These are phyloP conservation scores for Microdochium bolleyi DNA, from an alignment of 2,329 filamentous ascomycete genomes.

Conservation along the genomic window DNA sequence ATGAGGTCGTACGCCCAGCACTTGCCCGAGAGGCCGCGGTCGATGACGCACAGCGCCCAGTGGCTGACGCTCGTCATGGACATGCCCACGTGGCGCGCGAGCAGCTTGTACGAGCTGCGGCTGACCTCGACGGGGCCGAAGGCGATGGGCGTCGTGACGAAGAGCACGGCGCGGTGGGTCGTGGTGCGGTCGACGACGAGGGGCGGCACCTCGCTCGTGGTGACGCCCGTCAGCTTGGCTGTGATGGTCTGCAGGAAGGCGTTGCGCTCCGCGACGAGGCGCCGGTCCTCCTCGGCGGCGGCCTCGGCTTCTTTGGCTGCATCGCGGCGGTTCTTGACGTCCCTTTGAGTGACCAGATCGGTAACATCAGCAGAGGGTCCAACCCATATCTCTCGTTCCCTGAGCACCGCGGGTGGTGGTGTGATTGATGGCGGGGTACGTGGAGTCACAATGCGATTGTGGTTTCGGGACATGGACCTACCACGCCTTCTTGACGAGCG, in stretches of 20 bases:
- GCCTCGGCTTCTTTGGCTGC: background rate
- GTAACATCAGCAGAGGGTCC: no score
- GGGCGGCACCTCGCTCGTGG: conserved; percentile 11
- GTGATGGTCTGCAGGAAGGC: conserved; percentile 11
- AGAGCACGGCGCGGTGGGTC: conserved; percentile 14
- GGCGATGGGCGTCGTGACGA: conserved; percentile 18
- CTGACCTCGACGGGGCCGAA: conserved; percentile 18
- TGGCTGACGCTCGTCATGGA: conserved; percentile 18
- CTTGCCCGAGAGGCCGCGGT: conserved; percentile 11
- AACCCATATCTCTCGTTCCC: no score
- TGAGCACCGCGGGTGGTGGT: no score
- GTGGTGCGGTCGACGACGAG: conserved; percentile 9
- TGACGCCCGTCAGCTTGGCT: conserved; percentile 13
- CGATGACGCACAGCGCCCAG: conserved; percentile 18
- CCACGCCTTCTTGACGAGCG: background rate
- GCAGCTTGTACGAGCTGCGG: conserved; percentile 14
- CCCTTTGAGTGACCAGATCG: background rate
- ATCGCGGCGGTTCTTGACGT: background rate
- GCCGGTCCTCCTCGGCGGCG: conserved; percentile 3
- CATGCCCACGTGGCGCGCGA: conserved; percentile 19
- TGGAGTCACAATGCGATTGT: background rate
- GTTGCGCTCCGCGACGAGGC: conserved; percentile 11
- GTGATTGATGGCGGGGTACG: background rate
- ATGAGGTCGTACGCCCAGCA: conserved; percentile 20
- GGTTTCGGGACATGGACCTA: background rate